A percentile compares a stretch with the other conserved stretches of the same genome.
These are phyloP conservation scores for Hysterium pulicare DNA, from an alignment of 2,329 filamentous ascomycete species.

Conservation along the genomic window DNA sequence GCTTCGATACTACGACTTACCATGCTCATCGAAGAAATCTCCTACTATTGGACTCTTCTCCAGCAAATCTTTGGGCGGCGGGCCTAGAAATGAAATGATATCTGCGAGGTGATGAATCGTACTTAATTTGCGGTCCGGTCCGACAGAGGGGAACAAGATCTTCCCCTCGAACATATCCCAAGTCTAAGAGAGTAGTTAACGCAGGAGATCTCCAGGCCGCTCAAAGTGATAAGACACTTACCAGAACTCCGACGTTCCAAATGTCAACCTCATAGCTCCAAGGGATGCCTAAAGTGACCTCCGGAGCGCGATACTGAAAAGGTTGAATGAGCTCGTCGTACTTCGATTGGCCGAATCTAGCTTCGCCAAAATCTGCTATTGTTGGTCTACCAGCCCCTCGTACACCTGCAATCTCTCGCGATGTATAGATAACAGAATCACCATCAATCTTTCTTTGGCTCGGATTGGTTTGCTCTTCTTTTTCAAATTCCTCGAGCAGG, in stretches of 20 bases:
- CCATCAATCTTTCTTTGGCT: conserved; percentile 36
- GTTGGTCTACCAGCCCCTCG: conserved; percentile 30
- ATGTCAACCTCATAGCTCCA: conserved; percentile 39
- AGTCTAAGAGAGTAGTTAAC: conserved; percentile 17
- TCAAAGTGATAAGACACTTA: no score
- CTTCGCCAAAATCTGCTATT: conserved; percentile 32
- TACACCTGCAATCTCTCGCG: conserved; percentile 32
- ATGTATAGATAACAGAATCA: conserved; percentile 32
- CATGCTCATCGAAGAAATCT: conserved; percentile 16
- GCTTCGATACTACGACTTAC: no score
- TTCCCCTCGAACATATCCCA: conserved; percentile 38
- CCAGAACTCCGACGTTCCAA: conserved; percentile 38
- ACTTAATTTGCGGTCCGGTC: conserved; percentile 18
- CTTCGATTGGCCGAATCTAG: conserved; percentile 18
- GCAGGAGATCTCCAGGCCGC: not conserved
- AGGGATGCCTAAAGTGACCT: conserved; percentile 34
- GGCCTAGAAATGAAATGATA: conserved; percentile 18
- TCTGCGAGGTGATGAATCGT: conserved; percentile 26
- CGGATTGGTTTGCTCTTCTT: conserved; percentile 35
- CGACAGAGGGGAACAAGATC: conserved; percentile 30
- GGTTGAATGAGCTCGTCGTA: conserved; percentile 33
- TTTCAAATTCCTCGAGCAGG: no score
- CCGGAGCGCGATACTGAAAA: conserved; percentile 35
- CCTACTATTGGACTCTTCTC: conserved; percentile 7
- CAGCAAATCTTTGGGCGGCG: conserved; percentile 16